Conservation (phyloP, 2,329 filamentous ascomycete genomes). For the Talaromyces sp. region DNA sequence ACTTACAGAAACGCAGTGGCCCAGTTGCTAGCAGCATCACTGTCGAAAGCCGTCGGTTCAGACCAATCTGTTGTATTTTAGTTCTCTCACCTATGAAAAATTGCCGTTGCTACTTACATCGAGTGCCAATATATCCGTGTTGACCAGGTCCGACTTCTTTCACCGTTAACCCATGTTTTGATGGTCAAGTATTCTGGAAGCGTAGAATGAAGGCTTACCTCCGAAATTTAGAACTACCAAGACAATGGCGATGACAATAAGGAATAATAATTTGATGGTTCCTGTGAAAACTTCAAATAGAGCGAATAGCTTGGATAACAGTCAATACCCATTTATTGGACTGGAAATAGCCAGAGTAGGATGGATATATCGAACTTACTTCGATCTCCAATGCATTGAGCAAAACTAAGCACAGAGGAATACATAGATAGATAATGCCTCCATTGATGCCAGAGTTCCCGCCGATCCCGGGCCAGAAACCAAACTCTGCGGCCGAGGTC, state of each 20-base stretch:
- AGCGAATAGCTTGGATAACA: constrained; percentile 3
- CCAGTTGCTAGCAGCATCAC: constrained; percentile 19
- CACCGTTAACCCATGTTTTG: neutral
- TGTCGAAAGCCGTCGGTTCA: constrained; percentile 17
- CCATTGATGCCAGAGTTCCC: constrained; percentile 18
- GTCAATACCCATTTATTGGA: neutral
- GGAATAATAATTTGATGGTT: constrained; percentile 5
- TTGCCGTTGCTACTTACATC: neutral
- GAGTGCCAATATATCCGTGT: neutral
- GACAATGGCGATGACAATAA: constrained; percentile 7
- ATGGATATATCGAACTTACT: neutral
- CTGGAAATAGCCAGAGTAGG: neutral
- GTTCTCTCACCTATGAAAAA: neutral
- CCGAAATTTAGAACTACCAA: constrained; percentile 6
- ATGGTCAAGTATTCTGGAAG: neutral
- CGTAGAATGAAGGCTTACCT: constrained; percentile 1
- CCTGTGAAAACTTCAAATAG: constrained; percentile 6
- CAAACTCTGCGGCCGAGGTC: constrained; percentile 21
- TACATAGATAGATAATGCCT: constrained; percentile 17
- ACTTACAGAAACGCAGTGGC: constrained; percentile 23
- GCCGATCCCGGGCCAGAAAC: constrained; percentile 20
- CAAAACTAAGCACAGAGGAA: constrained; percentile 18
- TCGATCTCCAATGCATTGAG: constrained; percentile 8
- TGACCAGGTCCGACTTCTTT: neutral
- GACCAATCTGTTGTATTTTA: constrained; percentile 8